Percentiles rank a stretch among this genome's conserved stretches.
phyloP scores from a whole-genome alignment of 441 rosid genomes.

The Hura crepitans region DNA sequence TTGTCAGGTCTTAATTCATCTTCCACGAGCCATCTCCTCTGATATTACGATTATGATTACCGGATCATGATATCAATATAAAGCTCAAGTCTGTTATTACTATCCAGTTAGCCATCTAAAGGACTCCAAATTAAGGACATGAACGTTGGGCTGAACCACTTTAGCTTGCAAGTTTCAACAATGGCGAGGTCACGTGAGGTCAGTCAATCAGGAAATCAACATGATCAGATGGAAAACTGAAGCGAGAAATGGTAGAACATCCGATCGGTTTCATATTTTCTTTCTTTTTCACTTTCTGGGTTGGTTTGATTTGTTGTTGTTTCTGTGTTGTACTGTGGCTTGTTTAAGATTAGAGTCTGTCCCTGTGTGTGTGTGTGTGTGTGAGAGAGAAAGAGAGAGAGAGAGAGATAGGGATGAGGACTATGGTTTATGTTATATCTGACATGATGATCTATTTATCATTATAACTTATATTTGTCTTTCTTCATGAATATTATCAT shows the following conservation, averaged over 20 bases:
- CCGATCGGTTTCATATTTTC: background rate
- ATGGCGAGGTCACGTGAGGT: too few species aligned
- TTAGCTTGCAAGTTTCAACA: slow-evolving; percentile 13
- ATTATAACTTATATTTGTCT: background rate
- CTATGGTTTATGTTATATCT: slow-evolving; percentile 11
- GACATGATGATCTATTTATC: slow-evolving; percentile 3
- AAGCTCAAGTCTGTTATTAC: background rate
- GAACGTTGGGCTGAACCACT: slow-evolving; percentile 12
- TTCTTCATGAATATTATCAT: background rate
- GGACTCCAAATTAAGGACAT: slow-evolving; percentile 3
- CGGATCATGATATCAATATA: background rate
- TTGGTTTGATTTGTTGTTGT: background rate
- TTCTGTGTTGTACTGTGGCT: slow-evolving; percentile 1
- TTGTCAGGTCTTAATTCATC: slow-evolving; percentile 69
- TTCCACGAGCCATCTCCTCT: slow-evolving; percentile 45
- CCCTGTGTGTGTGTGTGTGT: slow-evolving; percentile 4
- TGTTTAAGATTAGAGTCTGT: background rate
- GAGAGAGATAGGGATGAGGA: background rate
- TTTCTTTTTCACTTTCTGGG: background rate
- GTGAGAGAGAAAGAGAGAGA: background rate
- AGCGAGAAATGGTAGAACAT: slow-evolving; percentile 9
- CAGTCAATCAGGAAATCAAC: background rate
- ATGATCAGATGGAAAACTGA: background rate
- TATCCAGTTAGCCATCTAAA: background rate
- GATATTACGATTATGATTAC: background rate